phyloP scores from a whole-genome alignment of 2,329 filamentous ascomycete genomes.

The Aspergillus fumigatus region DNA sequence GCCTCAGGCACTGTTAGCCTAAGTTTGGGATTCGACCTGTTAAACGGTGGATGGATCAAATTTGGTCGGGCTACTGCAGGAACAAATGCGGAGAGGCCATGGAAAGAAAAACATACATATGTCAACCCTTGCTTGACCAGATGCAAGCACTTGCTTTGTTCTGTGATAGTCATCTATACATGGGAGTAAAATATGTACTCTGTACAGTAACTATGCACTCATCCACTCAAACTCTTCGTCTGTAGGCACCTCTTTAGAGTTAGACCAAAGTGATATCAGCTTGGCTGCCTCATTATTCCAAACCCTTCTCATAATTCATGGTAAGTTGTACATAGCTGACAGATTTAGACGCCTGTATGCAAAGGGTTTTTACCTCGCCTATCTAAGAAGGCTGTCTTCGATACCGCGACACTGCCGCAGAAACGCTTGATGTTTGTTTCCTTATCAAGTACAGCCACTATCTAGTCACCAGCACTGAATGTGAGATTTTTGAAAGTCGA shows the following conservation, averaged over 20 bases:
- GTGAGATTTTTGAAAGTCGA: not conserved
- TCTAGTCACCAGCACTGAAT: not conserved
- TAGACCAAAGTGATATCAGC: not conserved
- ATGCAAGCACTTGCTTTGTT: not conserved
- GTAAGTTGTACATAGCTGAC: no score
- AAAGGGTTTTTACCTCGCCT: not conserved
- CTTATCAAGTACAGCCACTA: not conserved
- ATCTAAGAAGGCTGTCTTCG: not conserved
- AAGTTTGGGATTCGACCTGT: conserved; percentile 18
- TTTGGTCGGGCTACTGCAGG: conserved; percentile 34
- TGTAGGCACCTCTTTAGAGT: not conserved
- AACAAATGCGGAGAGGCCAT: conserved; percentile 26
- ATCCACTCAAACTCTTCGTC: not conserved
- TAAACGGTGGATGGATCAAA: conserved; percentile 17
- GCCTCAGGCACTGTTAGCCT: not conserved
- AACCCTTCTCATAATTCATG: not conserved
- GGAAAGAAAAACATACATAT: not conserved
- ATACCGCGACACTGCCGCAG: no score
- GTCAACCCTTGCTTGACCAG: not conserved
- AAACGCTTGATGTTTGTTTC: not conserved
- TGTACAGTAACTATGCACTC: not conserved
- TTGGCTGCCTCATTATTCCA: not conserved
- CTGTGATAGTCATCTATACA: not conserved
- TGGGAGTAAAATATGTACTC: no score
- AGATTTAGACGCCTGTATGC: no score